These are phyloP conservation scores for Aspergillus viridinutans DNA, from an alignment of 2,329 filamentous ascomycete species.

Conservation along the genomic window DNA sequence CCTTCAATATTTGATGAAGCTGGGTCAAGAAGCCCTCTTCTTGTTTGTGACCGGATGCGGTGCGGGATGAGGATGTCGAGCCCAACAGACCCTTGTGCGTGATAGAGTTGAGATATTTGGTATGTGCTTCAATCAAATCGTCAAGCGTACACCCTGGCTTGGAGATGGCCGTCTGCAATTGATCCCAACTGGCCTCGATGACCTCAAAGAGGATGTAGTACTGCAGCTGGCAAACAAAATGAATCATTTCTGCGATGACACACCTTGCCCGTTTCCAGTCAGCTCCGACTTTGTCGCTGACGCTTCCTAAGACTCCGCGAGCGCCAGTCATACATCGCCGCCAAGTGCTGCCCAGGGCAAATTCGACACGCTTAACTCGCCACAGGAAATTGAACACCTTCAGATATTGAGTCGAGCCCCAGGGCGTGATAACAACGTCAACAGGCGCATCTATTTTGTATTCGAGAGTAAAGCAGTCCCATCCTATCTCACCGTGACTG, in stretches of 20 bases:
- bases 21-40: slow-evolving; percentile 85
- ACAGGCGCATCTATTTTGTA: slow-evolving; percentile 97
- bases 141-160: slow-evolving; percentile 89
- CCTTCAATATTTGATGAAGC: slow-evolving; percentile 84
- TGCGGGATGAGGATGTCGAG: slow-evolving; percentile 46
- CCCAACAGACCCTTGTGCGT: slow-evolving; percentile 94
- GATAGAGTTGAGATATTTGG: slow-evolving; percentile 84
- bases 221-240: slow-evolving; percentile 94
- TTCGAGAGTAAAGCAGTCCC: slow-evolving; percentile 98
- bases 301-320: slow-evolving; percentile 78
- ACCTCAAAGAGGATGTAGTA: slow-evolving; percentile 99
- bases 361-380: slow-evolving; percentile 97
- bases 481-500: slow-evolving; percentile 93
- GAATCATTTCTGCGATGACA: slow-evolving; percentile 93
- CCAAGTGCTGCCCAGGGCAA: slow-evolving; percentile 86
- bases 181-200: slow-evolving; percentile 92
- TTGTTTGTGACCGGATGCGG: slow-evolving; percentile 39
- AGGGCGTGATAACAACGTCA: slow-evolving; percentile 94
- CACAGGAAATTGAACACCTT: slow-evolving; percentile 99
- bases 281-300: slow-evolving; percentile 66
- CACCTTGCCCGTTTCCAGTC: slow-evolving; percentile 91
- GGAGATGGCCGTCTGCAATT: slow-evolving; percentile 75
- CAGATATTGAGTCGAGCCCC: slow-evolving; percentile 91
- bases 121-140: slow-evolving; percentile 89
- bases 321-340: slow-evolving; percentile 93